Base-by-base conservation (phyloP, 2,329 filamentous ascomycete genomes). In the Tolypocladium nubicola region DNA sequence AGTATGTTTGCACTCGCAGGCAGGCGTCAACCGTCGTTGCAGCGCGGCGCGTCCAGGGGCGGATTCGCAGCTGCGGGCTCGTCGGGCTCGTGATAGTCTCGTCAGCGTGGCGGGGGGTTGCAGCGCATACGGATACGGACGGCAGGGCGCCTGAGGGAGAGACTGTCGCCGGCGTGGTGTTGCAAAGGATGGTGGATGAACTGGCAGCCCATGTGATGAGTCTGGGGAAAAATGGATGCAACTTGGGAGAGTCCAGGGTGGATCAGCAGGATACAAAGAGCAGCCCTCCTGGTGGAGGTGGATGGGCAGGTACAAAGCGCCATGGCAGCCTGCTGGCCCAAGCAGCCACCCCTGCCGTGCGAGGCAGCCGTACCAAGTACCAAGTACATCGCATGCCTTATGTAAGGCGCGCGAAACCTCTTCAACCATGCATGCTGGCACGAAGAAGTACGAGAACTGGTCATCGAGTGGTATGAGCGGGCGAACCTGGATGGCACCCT, bases 201-300 rank as follows among this genome's bases (percentile, higher is more conserved):
- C 59, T 60, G 62, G 59, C 56, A 62, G 68, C 61, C 59, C 69
- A 70, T 71, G 66, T 71, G 69, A 71, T 65, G 60, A 61, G 58
- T 59, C 55, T 58, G 43, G 54, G 52, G 49, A 55, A 45, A 53
- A 50, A 55, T 23, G 52, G 52, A 56, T 53, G 56, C 55, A 45
- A 53, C 56, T 62, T 62, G 59, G 62, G 64, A 55, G 57, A 16
- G 21, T 11, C 38, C 13, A 57, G 60, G 61, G 65, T 67, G 64
- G 66, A 67, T 68, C 66, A 69, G 66, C 62, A 67, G 47, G 45
- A 13, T 35, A 16, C 47, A 19, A 35, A 50, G 6, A 21, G 47
- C 30, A 35, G 47, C 47, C 30, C 30, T 35, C 30, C 19, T 33
- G 45, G 6, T 30, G 26, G 5, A 14, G 35, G 35, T 14, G 13